Conservation (phyloP, 306 rosid species). For the Quercus wislizeni region DNA sequence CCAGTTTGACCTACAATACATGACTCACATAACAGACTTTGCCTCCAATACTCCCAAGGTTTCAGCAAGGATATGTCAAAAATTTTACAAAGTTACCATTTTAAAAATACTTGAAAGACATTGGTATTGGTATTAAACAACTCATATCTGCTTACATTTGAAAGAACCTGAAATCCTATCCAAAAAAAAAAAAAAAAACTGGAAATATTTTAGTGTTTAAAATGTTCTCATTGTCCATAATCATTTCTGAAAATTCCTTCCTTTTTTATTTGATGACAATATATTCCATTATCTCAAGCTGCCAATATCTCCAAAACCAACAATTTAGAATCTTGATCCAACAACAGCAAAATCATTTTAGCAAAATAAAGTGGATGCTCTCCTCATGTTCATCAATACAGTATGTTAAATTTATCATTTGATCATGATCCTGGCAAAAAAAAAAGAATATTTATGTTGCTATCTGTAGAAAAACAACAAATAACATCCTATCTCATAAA, state of each 20-base stretch:
- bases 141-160: neutral
- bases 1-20: neutral
- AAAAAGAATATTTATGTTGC: neutral
- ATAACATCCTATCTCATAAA: constrained; percentile 3
- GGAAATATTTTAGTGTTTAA: neutral
- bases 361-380: neutral
- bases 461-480: neutral
- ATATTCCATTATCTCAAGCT: neutral
- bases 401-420: too few relatives aligned
- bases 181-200: too few relatives aligned
- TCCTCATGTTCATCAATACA: neutral
- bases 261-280: neutral
- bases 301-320: neutral
- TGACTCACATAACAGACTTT: neutral
- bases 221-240: neutral
- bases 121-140: neutral
- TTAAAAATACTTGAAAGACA: neutral
- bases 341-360: neutral
- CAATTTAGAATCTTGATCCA: neutral
- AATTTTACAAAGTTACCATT: neutral
- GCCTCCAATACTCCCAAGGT: too few relatives aligned
- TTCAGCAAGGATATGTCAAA: neutral
- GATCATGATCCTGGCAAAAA: neutral
- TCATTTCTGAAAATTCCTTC: neutral
- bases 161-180: neutral